Conservation (phyloP, 2,329 filamentous ascomycete genomes). For the Aspergillus fumigatus region DNA sequence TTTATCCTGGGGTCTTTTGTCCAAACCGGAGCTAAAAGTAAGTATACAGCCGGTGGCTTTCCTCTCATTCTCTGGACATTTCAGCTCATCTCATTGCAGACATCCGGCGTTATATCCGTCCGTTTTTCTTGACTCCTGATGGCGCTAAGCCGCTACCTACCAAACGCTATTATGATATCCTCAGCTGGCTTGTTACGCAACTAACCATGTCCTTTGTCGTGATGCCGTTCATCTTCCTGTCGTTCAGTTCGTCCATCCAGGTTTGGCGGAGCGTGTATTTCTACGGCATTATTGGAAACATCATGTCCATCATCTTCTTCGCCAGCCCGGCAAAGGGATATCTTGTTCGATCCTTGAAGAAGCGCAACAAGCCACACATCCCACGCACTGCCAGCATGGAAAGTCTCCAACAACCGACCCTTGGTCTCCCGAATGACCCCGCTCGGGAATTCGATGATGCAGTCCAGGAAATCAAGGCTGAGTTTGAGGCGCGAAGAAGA, state of each 20-base stretch:
- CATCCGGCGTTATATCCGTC: conserved; percentile 80
- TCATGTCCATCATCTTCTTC: conserved; percentile 67
- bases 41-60: conserved; percentile 32
- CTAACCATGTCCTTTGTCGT: conserved; percentile 77
- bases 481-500: conserved; percentile 60
- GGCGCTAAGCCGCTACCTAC: conserved; percentile 62
- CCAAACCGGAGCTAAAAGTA: conserved; percentile 92
- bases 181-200: conserved; percentile 72
- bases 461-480: conserved; percentile 66
- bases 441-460: conserved; percentile 72
- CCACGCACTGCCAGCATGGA: conserved; percentile 54
- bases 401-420: conserved; percentile 58
- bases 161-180: conserved; percentile 84
- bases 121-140: conserved; percentile 82
- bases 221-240: conserved; percentile 79
- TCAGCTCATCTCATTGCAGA: conserved; percentile 50
- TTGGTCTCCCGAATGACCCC: conserved; percentile 76
- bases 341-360: conserved; percentile 57
- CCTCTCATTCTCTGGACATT: background rate
- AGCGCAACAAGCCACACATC: conserved; percentile 42
- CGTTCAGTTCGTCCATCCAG: conserved; percentile 62
- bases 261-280: conserved; percentile 88
- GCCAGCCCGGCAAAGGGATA: conserved; percentile 66
- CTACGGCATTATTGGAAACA: conserved; percentile 69
- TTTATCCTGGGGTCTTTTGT: conserved; percentile 88